Percentiles rank a stretch among this genome's conserved stretches.
Evolutionary conservation across 352 stramenopile genomes (phyloP).

Genomic region (Phytophthora fragariaefolia): DNA sequence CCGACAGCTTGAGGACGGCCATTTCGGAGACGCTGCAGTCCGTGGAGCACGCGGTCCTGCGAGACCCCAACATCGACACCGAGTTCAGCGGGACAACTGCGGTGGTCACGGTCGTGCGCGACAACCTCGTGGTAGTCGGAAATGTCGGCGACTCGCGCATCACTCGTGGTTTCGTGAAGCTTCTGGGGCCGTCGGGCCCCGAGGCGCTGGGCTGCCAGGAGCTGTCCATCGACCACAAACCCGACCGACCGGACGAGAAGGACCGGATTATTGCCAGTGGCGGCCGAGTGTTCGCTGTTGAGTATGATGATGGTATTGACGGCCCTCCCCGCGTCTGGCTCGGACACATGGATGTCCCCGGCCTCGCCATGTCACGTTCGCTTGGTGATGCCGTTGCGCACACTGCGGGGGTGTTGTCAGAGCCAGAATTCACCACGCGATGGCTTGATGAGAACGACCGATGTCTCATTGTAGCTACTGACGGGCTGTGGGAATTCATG

Average conservation of each 20-base stretch:
- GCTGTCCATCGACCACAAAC: conserved; percentile 99
- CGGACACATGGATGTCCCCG: conserved; percentile 98
- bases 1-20: conserved; percentile 56
- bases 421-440: conserved; percentile 94
- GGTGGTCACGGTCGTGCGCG: conserved; percentile 74
- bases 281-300: conserved; percentile 97
- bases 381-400: conserved; percentile 97
- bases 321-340: conserved; percentile 98
- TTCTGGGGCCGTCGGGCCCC: conserved; percentile 23
- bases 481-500: conserved; percentile 99
- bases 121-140: conserved; percentile 91
- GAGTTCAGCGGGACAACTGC: conserved; percentile 93
- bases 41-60: conserved; percentile 87
- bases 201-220: conserved; percentile 58
- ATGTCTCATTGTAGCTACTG: conserved; percentile 97
- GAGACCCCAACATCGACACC: conserved; percentile 93
- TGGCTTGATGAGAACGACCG: conserved; percentile 87
- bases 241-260: conserved; percentile 95
- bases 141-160: conserved; percentile 98
- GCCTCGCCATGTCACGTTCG: conserved; percentile 97
- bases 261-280: conserved; percentile 94
- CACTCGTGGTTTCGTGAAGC: conserved; percentile 81
- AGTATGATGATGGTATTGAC: conserved; percentile 99
- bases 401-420: conserved; percentile 94
- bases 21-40: conserved; percentile 58